Evolutionary conservation across 495 filamentous ascomycete genomes (phyloP), one percentile per base, ranked within the genome.

Genomic region (Penicillium tannophilum): DNA sequence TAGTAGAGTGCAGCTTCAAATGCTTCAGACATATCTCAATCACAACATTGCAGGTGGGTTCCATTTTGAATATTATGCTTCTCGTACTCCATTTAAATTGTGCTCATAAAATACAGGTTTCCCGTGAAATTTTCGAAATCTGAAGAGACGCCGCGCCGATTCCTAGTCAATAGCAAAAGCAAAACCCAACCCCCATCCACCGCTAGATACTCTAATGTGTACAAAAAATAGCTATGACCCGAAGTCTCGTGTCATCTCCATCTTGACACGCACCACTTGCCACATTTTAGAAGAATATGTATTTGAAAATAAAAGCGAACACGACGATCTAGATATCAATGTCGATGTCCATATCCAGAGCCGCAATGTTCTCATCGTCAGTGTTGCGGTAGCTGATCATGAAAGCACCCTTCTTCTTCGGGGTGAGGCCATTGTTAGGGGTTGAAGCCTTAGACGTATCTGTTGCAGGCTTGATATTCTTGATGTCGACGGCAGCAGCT

Each of bases 361-460:
- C 82, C 0, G 87, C 90, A 66, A 95, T 91, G 60, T 92, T 88
- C 68, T 93, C 90, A 62, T 95, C 91, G 55, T 92, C 90, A 74
- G 86, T 89, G 52, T 92, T 83, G 19, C 88, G 86, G 65, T 86
- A 84, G 48, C 86, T 81, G 56, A 92, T 87, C 36, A 82, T 81
- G 57, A 90, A 72, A 7, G 87, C 87, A 35, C 79, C 84, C 60
- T 84, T 81, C 60, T 81, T 80, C 73, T 86, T 83, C 62, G 82
- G 76, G 2, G 80, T 80, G 26, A 53, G 54, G 39, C 69, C 63
- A 30, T 66, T 57, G 56, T 63, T 72, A 6, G 74, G 60, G 17
- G 74, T 76, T n/a, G 57, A 70, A 9, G 44, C 54, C 14, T 69
- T 72, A 20, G 85, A 79, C 12, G 81, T 85, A 12, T 61, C 76